Percentiles rank a stretch among this genome's conserved stretches.
phyloP scores from a whole-genome alignment of 2,329 filamentous ascomycete genomes.

The Exserohilum turcica region DNA sequence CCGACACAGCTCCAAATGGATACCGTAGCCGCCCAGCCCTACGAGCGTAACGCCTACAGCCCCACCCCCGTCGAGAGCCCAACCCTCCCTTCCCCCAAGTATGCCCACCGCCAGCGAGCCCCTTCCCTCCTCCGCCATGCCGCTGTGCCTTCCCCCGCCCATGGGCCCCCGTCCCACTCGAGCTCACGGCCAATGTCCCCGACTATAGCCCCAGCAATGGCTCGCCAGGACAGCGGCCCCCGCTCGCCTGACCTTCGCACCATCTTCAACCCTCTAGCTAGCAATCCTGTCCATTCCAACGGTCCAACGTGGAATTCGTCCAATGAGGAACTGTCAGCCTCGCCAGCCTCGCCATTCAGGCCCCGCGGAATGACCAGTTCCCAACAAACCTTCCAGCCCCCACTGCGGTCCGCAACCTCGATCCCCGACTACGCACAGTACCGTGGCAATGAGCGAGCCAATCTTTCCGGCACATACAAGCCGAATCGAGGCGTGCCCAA shows the following conservation, averaged over 20 bases:
- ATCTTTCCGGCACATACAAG: slow-evolving; percentile 44
- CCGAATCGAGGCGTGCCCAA: slow-evolving; percentile 45
- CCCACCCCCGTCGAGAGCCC: slow-evolving; percentile 40
- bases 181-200: slow-evolving; percentile 34
- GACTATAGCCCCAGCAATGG: slow-evolving; percentile 29
- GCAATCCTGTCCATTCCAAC: slow-evolving; percentile 39
- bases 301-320: slow-evolving; percentile 33
- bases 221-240: slow-evolving; percentile 33
- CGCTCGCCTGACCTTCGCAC: slow-evolving; percentile 39
- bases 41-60: slow-evolving; percentile 37
- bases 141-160: slow-evolving; percentile 36
- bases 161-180: slow-evolving; percentile 26
- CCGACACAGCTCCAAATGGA: slow-evolving; percentile 41
- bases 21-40: slow-evolving; percentile 26
- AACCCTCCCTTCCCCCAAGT: slow-evolving; percentile 49
- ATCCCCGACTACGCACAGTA: slow-evolving; percentile 46
- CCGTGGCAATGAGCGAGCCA: slow-evolving; percentile 34
- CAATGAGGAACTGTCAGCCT: slow-evolving; percentile 28
- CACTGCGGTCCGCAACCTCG: slow-evolving; percentile 44
- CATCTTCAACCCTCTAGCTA: slow-evolving; percentile 43
- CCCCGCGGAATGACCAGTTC: slow-evolving; percentile 44
- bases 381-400: slow-evolving; percentile 32
- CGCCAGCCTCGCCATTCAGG: slow-evolving; percentile 21
- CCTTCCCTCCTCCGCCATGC: slow-evolving; percentile 49
- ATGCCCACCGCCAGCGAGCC: slow-evolving; percentile 49